Percentiles rank a stretch among this genome's conserved stretches.
phyloP scores from a whole-genome alignment of 345 rosid species.

The Hibiscus mutabilis region DNA sequence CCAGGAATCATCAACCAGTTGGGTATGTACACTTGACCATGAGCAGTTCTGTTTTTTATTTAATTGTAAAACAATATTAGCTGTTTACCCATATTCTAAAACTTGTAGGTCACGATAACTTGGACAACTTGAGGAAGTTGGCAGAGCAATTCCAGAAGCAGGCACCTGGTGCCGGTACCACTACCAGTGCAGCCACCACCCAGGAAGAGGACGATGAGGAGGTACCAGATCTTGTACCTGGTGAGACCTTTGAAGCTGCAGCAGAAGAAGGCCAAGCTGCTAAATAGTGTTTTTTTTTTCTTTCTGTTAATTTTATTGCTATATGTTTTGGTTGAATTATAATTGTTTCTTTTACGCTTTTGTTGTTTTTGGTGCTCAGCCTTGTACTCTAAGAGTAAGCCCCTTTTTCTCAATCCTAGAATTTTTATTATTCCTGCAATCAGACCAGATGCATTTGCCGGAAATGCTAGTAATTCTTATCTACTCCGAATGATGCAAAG shows the following conservation, averaged over 20 bases:
- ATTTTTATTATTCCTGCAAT: neutral
- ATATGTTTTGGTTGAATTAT: slow-evolving; percentile 13
- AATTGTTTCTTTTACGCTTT: neutral
- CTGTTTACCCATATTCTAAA: neutral
- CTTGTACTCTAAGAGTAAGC: neutral
- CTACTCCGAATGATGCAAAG: neutral
- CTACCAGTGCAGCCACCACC: slow-evolving; percentile 25
- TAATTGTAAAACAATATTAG: neutral
- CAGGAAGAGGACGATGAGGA: slow-evolving; percentile 76
- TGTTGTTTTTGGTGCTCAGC: slow-evolving; percentile 1
- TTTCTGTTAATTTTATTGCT: neutral
- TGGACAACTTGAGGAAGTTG: slow-evolving; percentile 86
- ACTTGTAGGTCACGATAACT: slow-evolving; percentile 73
- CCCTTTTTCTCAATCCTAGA: neutral
- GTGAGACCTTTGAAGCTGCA: slow-evolving; percentile 85
- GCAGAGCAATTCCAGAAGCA: slow-evolving; percentile 95
- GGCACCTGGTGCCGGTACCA: slow-evolving; percentile 34
- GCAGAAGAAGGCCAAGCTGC: slow-evolving; percentile 52
- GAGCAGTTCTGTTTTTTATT: neutral
- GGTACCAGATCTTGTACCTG: slow-evolving; percentile 80
- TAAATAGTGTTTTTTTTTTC: slow-evolving; percentile 20
- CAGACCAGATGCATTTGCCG: neutral
- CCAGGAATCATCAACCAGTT: slow-evolving; percentile 80
- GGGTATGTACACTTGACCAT: slow-evolving; percentile 33
- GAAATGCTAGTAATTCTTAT: neutral